phyloP scores from a whole-genome alignment of 2,329 filamentous ascomycete genomes.

The Sporothrix humicola region DNA sequence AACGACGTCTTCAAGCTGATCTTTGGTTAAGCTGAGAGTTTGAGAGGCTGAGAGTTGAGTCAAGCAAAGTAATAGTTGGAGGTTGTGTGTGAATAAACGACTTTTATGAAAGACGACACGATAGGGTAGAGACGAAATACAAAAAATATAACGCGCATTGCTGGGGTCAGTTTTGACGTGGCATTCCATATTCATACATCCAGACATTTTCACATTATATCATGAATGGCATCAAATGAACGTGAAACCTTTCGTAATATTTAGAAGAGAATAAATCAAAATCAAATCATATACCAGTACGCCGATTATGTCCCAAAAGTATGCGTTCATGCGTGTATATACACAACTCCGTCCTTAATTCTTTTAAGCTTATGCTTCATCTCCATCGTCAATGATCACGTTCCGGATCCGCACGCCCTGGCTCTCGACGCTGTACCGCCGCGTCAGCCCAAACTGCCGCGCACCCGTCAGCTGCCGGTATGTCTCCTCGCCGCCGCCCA shows the following conservation, averaged over 20 bases:
- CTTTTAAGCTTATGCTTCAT: constrained; percentile 22
- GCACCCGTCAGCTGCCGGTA: constrained; percentile 68
- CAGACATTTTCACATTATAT: too few relatives aligned
- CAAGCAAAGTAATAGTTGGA: not conserved
- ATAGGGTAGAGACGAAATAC: too few relatives aligned
- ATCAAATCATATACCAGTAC: constrained; percentile 7
- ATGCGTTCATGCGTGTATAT: constrained; percentile 12
- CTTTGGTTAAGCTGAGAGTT: constrained; percentile 58
- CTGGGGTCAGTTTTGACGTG: too few relatives aligned
- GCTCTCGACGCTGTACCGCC: constrained; percentile 80
- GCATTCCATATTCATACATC: too few relatives aligned
- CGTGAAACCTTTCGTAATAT: not conserved
- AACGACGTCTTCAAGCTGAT: constrained; percentile 96
- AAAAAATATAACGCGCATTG: too few relatives aligned
- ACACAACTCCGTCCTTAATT: not conserved
- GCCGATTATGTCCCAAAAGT: not conserved
- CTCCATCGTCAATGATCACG: constrained; percentile 64
- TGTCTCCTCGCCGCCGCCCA: constrained; percentile 71
- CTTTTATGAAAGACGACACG: not conserved
- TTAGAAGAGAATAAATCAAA: not conserved
- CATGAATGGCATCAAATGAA: not conserved
- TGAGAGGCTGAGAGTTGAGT: not conserved
- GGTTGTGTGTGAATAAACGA: constrained; percentile 4
- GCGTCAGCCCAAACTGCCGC: constrained; percentile 73
- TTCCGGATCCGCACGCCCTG: constrained; percentile 81